Evolutionary conservation across 176 grass and related monocot genomes (phyloP).

Genomic region (Paspalum vaginatum): DNA sequence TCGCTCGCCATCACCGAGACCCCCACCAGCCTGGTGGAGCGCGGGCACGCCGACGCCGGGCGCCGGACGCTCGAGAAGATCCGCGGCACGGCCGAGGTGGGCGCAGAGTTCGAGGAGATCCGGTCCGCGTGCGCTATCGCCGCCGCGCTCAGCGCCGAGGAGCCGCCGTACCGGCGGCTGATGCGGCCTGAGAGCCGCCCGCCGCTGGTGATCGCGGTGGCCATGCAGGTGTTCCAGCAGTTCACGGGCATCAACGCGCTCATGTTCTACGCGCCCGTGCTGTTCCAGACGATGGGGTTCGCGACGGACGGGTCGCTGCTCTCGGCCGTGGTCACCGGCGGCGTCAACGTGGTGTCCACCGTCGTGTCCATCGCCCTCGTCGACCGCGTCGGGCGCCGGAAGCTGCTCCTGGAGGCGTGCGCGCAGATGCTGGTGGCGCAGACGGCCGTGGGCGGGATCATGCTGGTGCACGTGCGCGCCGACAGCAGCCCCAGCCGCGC

Average conservation of each 20-base stretch:
- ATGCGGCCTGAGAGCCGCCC: constrained; percentile 43
- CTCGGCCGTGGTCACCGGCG: constrained; percentile 57
- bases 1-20: constrained; percentile 66
- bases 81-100: constrained; percentile 48
- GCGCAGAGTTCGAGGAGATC: constrained; percentile 59
- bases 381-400: constrained; percentile 50
- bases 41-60: constrained; percentile 19
- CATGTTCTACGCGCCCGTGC: constrained; percentile 79
- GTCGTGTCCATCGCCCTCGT: constrained; percentile 53
- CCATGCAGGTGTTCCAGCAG: constrained; percentile 74
- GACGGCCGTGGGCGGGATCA: constrained; percentile 44
- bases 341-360: constrained; percentile 60
- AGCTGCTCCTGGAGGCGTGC: constrained; percentile 65
- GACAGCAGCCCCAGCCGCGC: not conserved
- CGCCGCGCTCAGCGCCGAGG: constrained; percentile 30
- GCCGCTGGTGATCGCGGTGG: constrained; percentile 65
- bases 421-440: constrained; percentile 61
- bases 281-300: constrained; percentile 77
- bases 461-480: constrained; percentile 30
- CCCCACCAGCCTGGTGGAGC: constrained; percentile 70
- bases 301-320: constrained; percentile 46
- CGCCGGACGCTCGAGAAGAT: constrained; percentile 46
- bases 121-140: constrained; percentile 39
- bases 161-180: constrained; percentile 46
- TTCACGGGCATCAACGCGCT: constrained; percentile 82